Evolutionary conservation across 768 basidiomycete genomes (phyloP), one percentile per base, ranked within the genome.

Genomic region (Termitomyces heimii): DNA sequence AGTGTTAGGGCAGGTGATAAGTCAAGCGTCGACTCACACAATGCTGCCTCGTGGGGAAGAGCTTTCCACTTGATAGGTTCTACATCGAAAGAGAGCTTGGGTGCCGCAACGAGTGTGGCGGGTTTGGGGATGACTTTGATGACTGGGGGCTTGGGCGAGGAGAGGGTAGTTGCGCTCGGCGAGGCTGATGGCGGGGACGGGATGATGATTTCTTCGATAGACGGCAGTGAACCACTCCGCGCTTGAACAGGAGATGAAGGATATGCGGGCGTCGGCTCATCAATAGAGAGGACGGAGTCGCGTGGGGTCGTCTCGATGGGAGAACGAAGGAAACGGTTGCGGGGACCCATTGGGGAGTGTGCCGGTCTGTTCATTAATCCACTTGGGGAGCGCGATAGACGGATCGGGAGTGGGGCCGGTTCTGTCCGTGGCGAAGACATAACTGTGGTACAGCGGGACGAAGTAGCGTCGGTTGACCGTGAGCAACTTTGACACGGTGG

Each of bases 41-140:
- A 64, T 10, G 89, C 89, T 1, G 84, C 85, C 58, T 90, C 86
- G 26, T 89, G 72, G 0, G 88, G 81, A 58, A 91, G 71, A 2
- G 82, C 83, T 59, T 86, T 87, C 83, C 82, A 89, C 48, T 76
- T 71, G 18, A 89, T 74, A n/a, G 81, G 77, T 0, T 70, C 64
- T 10, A 78, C 67, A 5, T 86, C 83, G 65, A 90, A 89, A 39
- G 74, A 75, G 62, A 89, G 67, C 16, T 73, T 54, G 1, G 82
- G 78, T 0, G 86, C 80, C 0, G 77, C 75, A 0, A 75, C 68
- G 42, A 86, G 73, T 53, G 75, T 69, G 0, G 73, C 67, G 26
- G 67, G 63, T 51, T 68, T 63, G 1, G 57, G 52, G 20, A 64
- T 51, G 37, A 56, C 54, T 47, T 65, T 67, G 49, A 49, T 50